phyloP scores from a whole-genome alignment of 2,329 filamentous ascomycete genomes.

The Cladosporium colombiae region DNA sequence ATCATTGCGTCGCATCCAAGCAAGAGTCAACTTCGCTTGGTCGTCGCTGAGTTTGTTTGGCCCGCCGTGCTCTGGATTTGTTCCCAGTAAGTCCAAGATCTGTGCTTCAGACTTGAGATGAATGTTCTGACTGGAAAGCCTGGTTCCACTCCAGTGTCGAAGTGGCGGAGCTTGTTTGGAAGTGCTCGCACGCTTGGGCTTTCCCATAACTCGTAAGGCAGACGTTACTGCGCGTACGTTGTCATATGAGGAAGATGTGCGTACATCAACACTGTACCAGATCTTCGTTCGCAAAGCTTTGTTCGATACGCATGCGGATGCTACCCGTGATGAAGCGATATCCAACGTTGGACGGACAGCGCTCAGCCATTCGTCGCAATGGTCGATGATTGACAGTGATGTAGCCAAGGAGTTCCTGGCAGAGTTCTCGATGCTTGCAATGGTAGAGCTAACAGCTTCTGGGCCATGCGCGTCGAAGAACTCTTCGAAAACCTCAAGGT shows the following conservation, averaged over 20 bases:
- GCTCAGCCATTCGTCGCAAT: slow-evolving; percentile 7
- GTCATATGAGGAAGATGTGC: slow-evolving; percentile 84
- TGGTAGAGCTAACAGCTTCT: neutral
- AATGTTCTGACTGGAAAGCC: slow-evolving; percentile 41
- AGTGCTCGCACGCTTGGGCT: slow-evolving; percentile 47
- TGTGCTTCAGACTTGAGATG: slow-evolving; percentile 81
- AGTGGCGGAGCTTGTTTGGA: slow-evolving; percentile 42
- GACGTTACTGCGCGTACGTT: slow-evolving; percentile 82
- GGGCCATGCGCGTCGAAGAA: slow-evolving; percentile 1
- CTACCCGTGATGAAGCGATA: neutral
- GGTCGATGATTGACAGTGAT: neutral
- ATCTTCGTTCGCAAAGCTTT: slow-evolving; percentile 73
- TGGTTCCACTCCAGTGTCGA: slow-evolving; percentile 46
- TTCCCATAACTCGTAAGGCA: slow-evolving; percentile 87
- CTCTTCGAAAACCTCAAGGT: slow-evolving; percentile 21
- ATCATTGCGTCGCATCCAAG: slow-evolving; percentile 78
- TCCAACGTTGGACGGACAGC: neutral
- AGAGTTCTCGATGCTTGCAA: neutral
- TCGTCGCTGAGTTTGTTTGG: slow-evolving; percentile 96
- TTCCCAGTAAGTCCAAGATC: slow-evolving; percentile 83
- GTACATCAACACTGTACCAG: slow-evolving; percentile 96
- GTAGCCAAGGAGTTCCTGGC: neutral
- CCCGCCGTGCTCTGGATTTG: slow-evolving; percentile 78
- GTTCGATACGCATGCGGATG: neutral
- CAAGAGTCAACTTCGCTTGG: slow-evolving; percentile 79